Evolutionary conservation across 1,284 basidiomycete species (phyloP), one percentile per base, ranked within the genome.

Genomic region (Pseudozyma sp.): DNA sequence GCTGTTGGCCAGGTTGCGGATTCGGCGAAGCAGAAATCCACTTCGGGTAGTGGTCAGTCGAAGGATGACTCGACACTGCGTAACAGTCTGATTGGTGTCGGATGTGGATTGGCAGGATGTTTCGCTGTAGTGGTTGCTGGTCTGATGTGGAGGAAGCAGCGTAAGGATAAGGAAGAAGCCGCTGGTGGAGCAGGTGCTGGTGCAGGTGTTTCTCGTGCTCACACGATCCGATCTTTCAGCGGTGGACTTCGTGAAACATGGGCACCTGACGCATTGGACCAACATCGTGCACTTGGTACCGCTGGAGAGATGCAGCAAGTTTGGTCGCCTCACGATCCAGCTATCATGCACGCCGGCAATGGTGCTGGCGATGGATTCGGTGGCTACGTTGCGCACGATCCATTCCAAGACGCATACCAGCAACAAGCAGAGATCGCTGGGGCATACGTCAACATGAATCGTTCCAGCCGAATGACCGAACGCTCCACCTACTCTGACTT

Each of bases 41-140:
- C 48, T 14, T 34, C 65, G 10, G 34, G 47, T 56, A 55, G 49
- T 25, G 40, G 52, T 10, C 18, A 40, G 44, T 19, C 36, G 54
- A 52, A 61, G 21, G 61, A 68, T 25, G 52, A 61, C 16, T 39
- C 54, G 36, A 76, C 56, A 25, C 52, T 77, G 53, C 59, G 77
- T 12, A 78, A 74, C 50, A 79, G 75, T 31, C 57, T 84, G 18
- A 75, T 83, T 42, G 80, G 77, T 34, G 75, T 80, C 12, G 78
- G 76, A 11, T 62, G 70, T 25, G 69, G 77, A 12, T 35, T 82
- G 38, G 82, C 62, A 3, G 79, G 71, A 1, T 45, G 18, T 47
- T 63, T 76, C 53, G 67, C 68, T 3, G 51, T 68, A 13, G 65
- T 59, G 5, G 66, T 76, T 18, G 47, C 73, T 47, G 80, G 63